phyloP scores from a whole-genome alignment of 805 yeast species.

The Starmera caribaea region DNA sequence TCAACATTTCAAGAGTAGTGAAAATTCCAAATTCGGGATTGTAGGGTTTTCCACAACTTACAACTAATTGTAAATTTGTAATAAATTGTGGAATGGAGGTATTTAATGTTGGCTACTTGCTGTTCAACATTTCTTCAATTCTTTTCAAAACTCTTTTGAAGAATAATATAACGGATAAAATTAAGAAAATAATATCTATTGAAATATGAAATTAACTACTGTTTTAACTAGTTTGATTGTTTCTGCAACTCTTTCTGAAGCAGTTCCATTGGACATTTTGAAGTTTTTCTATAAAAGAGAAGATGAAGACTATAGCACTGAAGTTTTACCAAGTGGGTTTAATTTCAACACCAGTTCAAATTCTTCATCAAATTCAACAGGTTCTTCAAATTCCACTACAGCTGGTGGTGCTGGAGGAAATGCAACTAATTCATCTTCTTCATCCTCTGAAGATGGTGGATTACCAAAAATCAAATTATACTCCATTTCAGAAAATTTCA shows the following conservation, averaged over 20 bases:
- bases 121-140: too few species aligned
- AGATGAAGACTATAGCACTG: too few species aligned
- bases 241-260: neutral
- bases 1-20: too few species aligned
- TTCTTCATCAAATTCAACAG: neutral
- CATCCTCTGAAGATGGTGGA: neutral
- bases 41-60: too few species aligned
- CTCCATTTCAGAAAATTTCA: conserved; percentile 8
- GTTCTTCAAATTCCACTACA: neutral
- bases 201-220: neutral
- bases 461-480: conserved; percentile 5
- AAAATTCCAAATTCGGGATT: too few species aligned
- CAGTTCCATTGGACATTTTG: neutral
- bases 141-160: too few species aligned
- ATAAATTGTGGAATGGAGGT: too few species aligned
- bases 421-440: neutral
- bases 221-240: neutral
- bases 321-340: neutral
- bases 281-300: neutral
- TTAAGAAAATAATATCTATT: too few species aligned
- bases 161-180: too few species aligned
- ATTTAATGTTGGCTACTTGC: too few species aligned
- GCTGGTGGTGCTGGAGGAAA: too few species aligned
- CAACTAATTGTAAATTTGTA: too few species aligned
- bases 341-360: neutral